Percentiles rank a stretch among this genome's conserved stretches.
Conservation (phyloP, 768 basidiomycete species). For the Tylopilus plumbeoviolaceoides region DNA sequence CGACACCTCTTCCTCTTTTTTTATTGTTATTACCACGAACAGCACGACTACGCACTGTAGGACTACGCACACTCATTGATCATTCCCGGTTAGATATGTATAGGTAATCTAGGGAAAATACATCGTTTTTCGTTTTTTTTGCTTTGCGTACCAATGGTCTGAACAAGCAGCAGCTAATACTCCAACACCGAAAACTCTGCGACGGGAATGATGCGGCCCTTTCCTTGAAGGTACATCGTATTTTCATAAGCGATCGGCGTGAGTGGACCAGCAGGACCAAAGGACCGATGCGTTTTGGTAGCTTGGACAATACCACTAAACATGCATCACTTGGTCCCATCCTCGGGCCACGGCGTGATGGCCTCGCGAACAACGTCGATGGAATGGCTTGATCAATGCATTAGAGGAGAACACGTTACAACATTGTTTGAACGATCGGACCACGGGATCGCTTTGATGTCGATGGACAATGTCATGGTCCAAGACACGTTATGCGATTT, state of each 20-base stretch:
- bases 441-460: not conserved
- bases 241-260: too few species aligned
- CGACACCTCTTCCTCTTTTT: not conserved
- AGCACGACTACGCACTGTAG: constrained; percentile 23
- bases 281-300: too few species aligned
- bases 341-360: not conserved
- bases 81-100: constrained; percentile 3
- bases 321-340: too few species aligned
- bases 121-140: too few species aligned
- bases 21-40: not conserved
- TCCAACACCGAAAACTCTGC: too few species aligned
- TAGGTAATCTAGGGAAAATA: not conserved
- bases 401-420: not conserved
- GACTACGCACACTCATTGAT: constrained; percentile 23
- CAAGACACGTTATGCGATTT: too few species aligned
- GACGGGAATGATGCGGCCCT: too few species aligned
- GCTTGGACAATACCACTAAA: too few species aligned
- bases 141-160: too few species aligned
- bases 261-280: too few species aligned
- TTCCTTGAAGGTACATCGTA: too few species aligned
- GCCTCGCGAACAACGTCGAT: not conserved
- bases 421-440: not conserved
- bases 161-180: too few species aligned
- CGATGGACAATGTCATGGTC: not conserved
- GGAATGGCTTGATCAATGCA: not conserved